A percentile compares a stretch with the other conserved stretches of the same genome.
Evolutionary conservation across 257 asterid genomes (phyloP).

Genomic region (Anisodus tanguticus): DNA sequence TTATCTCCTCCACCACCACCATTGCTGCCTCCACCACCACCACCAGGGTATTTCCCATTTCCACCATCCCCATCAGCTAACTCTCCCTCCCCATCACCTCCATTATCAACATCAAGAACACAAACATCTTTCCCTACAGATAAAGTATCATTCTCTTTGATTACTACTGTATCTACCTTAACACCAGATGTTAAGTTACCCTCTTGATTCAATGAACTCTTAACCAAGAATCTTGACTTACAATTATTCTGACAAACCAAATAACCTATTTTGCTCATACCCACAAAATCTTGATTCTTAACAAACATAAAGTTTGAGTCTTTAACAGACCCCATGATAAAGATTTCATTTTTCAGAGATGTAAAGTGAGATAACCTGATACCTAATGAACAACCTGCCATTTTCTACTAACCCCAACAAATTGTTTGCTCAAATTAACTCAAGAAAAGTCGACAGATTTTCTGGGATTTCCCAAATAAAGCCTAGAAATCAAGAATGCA

Average conservation of each 20-base stretch:
- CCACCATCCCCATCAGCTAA: conserved; percentile 53
- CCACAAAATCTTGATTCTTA: conserved; percentile 33
- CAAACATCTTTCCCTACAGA: conserved; percentile 44
- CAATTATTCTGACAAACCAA: conserved; percentile 34
- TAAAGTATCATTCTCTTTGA: conserved; percentile 36
- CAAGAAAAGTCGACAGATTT: conserved; percentile 52
- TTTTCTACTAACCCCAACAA: conserved; percentile 31
- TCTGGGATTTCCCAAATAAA: conserved; percentile 30
- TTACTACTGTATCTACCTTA: conserved; percentile 30
- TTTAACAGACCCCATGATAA: conserved; percentile 35
- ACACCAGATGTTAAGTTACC: conserved; percentile 47
- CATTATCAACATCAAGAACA: conserved; percentile 35
- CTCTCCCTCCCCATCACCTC: conserved; percentile 38
- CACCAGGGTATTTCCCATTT: conserved; percentile 56
- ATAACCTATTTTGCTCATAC: conserved; percentile 33
- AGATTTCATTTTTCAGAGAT: conserved; percentile 46
- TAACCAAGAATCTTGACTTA: conserved; percentile 50
- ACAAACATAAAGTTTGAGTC: conserved; percentile 36
- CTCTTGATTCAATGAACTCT: conserved; percentile 49
- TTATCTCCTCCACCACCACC: conserved; percentile 55
- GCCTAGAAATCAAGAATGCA: neutral
- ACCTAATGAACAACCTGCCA: conserved; percentile 68
- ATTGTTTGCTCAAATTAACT: conserved; percentile 4
- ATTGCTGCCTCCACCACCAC: conserved; percentile 52
- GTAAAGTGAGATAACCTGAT: conserved; percentile 48